These are phyloP conservation scores for Protomyces macrosporus DNA, from an alignment of 1,139 yeast species.

Conservation along the genomic window DNA sequence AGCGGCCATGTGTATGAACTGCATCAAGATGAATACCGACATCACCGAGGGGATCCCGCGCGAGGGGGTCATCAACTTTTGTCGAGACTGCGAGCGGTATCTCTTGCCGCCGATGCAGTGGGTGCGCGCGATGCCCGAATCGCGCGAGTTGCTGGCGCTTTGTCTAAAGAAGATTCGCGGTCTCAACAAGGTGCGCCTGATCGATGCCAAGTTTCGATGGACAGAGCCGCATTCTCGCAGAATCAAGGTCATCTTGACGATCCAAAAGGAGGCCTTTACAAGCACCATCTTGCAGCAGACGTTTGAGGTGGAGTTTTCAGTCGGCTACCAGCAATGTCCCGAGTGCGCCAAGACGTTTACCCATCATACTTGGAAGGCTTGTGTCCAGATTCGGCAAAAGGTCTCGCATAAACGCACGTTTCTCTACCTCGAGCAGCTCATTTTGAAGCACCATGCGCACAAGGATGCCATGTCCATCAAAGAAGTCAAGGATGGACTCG, in stretches of 20 bases:
- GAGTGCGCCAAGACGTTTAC: slow-evolving; percentile 98
- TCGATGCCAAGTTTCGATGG: slow-evolving; percentile 96
- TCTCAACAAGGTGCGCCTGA: slow-evolving; percentile 73
- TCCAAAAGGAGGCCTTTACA: slow-evolving; percentile 90
- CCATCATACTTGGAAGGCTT: slow-evolving; percentile 95
- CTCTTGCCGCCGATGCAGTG: slow-evolving; percentile 92
- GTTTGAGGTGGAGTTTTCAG: slow-evolving; percentile 91
- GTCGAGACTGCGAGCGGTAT: slow-evolving; percentile 95
- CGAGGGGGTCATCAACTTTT: slow-evolving; percentile 85
- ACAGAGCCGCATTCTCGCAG: slow-evolving; percentile 98
- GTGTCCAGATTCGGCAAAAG: slow-evolving; percentile 95
- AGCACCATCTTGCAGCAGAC: slow-evolving; percentile 91
- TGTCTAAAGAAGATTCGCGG: slow-evolving; percentile 87
- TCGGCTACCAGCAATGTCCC: slow-evolving; percentile 94
- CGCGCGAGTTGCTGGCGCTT: slow-evolving; percentile 83
- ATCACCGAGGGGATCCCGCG: slow-evolving; percentile 94
- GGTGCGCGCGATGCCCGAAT: slow-evolving; percentile 85
- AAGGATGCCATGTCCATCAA: slow-evolving; percentile 88
- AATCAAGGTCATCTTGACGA: slow-evolving; percentile 81
- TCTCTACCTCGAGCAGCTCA: slow-evolving; percentile 87
- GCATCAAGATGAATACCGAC: slow-evolving; percentile 89
- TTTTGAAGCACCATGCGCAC: slow-evolving; percentile 89
- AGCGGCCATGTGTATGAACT: slow-evolving; percentile 93
- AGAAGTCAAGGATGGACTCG: slow-evolving; percentile 91
- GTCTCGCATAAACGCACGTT: slow-evolving; percentile 96